These are phyloP conservation scores for Pseudoneurospora amorphoporcata DNA, from an alignment of 495 filamentous ascomycete species.

Conservation along the genomic window DNA sequence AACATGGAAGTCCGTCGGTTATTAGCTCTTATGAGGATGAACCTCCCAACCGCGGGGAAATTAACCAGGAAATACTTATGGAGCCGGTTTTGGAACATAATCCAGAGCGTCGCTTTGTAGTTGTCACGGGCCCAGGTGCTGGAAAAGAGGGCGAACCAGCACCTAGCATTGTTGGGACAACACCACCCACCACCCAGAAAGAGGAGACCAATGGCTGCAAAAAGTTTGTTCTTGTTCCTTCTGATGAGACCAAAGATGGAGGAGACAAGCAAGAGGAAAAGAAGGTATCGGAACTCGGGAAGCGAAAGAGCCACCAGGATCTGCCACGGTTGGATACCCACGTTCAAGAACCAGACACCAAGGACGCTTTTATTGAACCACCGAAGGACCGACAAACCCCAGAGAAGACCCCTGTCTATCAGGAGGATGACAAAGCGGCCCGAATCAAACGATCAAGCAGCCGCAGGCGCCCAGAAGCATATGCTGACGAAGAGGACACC, in stretches of 20 bases:
- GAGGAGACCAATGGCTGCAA: slow-evolving; percentile 33
- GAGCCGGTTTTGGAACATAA: slow-evolving; percentile 33
- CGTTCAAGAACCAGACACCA: slow-evolving; percentile 3
- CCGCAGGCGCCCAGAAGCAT: background rate
- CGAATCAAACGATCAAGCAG: slow-evolving; percentile 3
- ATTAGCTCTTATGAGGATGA: slow-evolving; percentile 25
- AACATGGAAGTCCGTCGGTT: slow-evolving; percentile 22
- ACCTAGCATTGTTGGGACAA: background rate
- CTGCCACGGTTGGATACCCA: slow-evolving; percentile 26
- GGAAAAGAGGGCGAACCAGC: slow-evolving; percentile 4
- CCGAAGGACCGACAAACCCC: slow-evolving; percentile 13
- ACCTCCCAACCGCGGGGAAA: slow-evolving; percentile 30
- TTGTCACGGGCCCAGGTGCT: slow-evolving; percentile 25
- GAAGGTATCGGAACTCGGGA: slow-evolving; percentile 14
- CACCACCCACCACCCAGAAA: background rate
- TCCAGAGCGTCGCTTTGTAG: slow-evolving; percentile 37
- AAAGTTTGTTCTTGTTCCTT: slow-evolving; percentile 20
- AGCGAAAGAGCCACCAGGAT: slow-evolving; percentile 28
- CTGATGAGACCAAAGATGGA: slow-evolving; percentile 5
- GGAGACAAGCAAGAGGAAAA: slow-evolving; percentile 12
- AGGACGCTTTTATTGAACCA: slow-evolving; percentile 5
- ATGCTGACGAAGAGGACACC: background rate
- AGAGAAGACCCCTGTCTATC: slow-evolving; percentile 14
- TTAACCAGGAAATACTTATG: slow-evolving; percentile 33
- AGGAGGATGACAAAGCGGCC: slow-evolving; percentile 2